Evolutionary conservation across 805 yeast species (phyloP), one percentile per base, ranked within the genome.

Genomic region (Ogataea allantospora): DNA sequence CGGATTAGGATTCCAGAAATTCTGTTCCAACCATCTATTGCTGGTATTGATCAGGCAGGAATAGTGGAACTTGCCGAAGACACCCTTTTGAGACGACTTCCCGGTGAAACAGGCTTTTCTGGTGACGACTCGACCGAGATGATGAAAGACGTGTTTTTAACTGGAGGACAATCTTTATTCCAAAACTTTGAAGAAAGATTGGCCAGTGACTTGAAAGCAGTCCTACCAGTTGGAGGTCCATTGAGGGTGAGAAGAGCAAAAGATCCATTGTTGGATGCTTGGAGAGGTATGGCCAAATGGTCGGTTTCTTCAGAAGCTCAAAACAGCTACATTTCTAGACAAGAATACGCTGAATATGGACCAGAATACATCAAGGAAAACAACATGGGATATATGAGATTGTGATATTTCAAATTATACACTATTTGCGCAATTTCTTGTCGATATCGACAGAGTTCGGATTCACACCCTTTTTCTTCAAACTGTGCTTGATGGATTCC

Each of bases 31-130:
- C 99, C 99, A 6, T 75, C 82, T 7, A 88, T 93, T 45, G 95
- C 95, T 0, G 99, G 99, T 15, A 68, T 88, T 15, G 99, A 93
- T 60, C 98, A 89, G 63, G 95, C 97, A 0, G 98, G 98, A 18
- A 70, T 93, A n/a, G 57, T 75, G 16, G 98, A 93, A 60, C 63
- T 88, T 27, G 71, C 80, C 38, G 83, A 80, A 47, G 83, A 80
- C 41, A 69, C 87, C 6, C 54, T 89, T 5, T 54, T 75, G 27
- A 73, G 78, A 32, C 71, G 88, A 51, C 67, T 80, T 15, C 77
- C 77, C 19, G 73, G 77, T 0, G 73, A 71, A 40, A 35, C 43
- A 5, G 79, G 79, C 23, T 66, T 64, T 28, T 65, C 73, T 1
- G 84, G 80, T 5, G 81, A 81, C 43, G 67, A 73, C 26, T 62